Evolutionary conservation across 2,329 filamentous ascomycete genomes (phyloP).

Genomic region (Fusarium denticulatum): DNA sequence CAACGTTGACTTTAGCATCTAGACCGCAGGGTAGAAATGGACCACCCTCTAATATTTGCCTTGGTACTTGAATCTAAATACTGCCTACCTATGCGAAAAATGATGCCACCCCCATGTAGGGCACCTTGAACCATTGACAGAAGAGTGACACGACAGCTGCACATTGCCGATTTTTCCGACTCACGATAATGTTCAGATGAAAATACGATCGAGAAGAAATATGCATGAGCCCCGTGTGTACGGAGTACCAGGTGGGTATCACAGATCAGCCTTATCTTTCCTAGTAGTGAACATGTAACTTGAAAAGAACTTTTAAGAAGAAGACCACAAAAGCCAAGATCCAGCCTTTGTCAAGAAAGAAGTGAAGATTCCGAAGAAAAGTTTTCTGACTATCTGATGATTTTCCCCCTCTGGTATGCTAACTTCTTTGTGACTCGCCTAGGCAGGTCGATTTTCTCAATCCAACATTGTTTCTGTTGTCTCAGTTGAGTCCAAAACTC

Average conservation of each 20-base stretch:
- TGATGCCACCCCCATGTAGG: background rate
- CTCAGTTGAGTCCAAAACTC: constrained; percentile 1
- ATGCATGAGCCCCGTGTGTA: background rate
- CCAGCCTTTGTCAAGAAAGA: background rate
- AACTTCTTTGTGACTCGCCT: background rate
- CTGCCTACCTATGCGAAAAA: background rate
- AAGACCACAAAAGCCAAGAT: background rate
- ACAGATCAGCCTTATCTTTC: background rate
- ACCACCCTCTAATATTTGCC: background rate
- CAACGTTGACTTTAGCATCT: constrained; percentile 1
- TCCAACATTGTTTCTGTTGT: constrained; percentile 14
- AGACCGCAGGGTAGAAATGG: background rate
- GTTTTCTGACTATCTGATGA: background rate
- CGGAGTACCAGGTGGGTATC: background rate
- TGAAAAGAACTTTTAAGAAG: background rate
- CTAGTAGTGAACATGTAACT: background rate
- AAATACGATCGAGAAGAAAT: background rate
- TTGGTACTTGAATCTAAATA: background rate
- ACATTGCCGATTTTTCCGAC: background rate
- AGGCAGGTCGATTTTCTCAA: background rate
- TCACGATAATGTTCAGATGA: background rate
- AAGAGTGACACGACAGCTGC: background rate
- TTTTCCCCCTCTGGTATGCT: background rate
- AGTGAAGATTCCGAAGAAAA: background rate
- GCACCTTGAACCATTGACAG: background rate